These are phyloP conservation scores for Lycium ferocissimum DNA, from an alignment of 257 asterid species.

Conservation along the genomic window DNA sequence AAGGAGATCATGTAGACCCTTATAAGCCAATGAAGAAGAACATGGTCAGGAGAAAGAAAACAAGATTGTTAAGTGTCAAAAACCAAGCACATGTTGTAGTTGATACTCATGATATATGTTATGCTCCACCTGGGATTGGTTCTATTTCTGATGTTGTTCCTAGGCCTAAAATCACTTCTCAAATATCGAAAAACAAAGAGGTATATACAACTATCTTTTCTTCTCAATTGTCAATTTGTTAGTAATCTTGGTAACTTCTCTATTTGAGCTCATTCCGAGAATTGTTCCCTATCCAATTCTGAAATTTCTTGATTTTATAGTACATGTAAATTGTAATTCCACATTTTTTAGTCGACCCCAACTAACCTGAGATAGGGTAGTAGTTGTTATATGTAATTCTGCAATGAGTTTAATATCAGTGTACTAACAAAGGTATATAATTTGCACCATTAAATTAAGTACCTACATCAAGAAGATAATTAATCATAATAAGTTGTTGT, in stretches of 20 bases:
- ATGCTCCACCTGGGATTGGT: constrained; percentile 64
- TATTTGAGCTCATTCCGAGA: background rate
- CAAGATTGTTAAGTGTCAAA: constrained; percentile 26
- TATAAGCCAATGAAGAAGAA: constrained; percentile 32
- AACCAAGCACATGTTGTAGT: constrained; percentile 49
- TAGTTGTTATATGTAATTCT: no score
- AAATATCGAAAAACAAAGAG: constrained; percentile 42
- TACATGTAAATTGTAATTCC: no score
- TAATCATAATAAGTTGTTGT: no score
- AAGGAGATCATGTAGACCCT: constrained; percentile 34
- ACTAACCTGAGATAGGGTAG: no score
- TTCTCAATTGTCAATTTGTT: background rate
- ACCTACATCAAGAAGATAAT: no score
- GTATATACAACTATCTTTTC: constrained; percentile 15
- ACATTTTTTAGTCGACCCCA: no score
- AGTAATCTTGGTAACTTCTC: background rate
- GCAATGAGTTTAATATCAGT: no score
- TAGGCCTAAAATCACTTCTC: constrained; percentile 39
- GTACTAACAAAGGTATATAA: no score
- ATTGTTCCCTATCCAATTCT: background rate
- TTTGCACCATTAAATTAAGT: no score
- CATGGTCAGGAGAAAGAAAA: constrained; percentile 36
- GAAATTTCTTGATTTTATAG: background rate
- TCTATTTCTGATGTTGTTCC: constrained; percentile 59
- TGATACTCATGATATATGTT: constrained; percentile 55